Evolutionary conservation across 1,284 basidiomycete genomes (phyloP), one percentile per base, ranked within the genome.

Genomic region (Cryptococcus jaspeensis): DNA sequence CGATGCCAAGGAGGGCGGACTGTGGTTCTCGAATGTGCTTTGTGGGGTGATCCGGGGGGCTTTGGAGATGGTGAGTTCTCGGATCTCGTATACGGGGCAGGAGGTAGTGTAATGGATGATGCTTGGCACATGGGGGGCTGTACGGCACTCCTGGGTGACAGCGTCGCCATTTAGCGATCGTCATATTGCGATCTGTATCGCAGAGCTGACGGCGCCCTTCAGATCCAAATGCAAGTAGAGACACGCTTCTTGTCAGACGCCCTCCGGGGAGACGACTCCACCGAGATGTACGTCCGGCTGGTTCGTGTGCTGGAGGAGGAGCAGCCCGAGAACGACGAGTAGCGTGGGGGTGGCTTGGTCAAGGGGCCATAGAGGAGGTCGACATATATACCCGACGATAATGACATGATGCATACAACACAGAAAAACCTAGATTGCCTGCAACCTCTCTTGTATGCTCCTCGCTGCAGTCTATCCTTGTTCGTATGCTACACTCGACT

Each of bases 141-240:
- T n/a, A n/a, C n/a, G n/a, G n/a, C n/a, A n/a, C n/a, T n/a, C n/a
- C n/a, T n/a, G n/a, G n/a, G n/a, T n/a, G n/a, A n/a, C n/a, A n/a
- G n/a, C n/a, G n/a, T n/a, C n/a, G n/a, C n/a, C n/a, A n/a, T n/a
- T n/a, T n/a, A n/a, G n/a, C n/a, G n/a, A n/a, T n/a, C n/a, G n/a
- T n/a, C n/a, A n/a, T n/a, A n/a, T n/a, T n/a, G n/a, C n/a, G n/a
- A n/a, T n/a, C n/a, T n/a, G n/a, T n/a, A n/a, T n/a, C n/a, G n/a
- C n/a, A n/a, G n/a, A n/a, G 28, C 28, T 32, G 28, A 32, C 28
- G 28, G 9, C 9, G 28, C 5, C 38, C 49, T 36, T 9, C 74
- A 97, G 93, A 87, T 97, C 28, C 95, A 99, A 77, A 90, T 98
- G 84, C 94, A 97, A 76, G 93, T 96, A 12, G 88, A 93, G 63